Evolutionary conservation across 2,329 filamentous ascomycete genomes (phyloP).

Genomic region (Talaromyces sp.): DNA sequence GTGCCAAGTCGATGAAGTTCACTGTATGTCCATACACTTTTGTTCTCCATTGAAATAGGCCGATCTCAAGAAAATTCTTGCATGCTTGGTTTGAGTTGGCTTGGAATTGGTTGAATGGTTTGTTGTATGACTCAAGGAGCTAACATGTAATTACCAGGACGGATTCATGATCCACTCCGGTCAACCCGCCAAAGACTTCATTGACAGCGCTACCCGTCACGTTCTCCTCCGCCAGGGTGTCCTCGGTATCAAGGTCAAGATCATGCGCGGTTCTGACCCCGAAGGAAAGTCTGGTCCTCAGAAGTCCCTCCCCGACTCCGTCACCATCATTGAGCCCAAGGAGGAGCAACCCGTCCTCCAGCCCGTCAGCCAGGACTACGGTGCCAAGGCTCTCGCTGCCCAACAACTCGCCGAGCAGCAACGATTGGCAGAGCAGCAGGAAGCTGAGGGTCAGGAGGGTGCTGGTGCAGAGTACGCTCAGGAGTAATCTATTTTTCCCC

Average conservation of each 20-base stretch:
- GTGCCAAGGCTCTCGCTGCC: conserved; percentile 74
- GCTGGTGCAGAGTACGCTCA: conserved; percentile 41
- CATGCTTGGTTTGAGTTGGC: background rate
- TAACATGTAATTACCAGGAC: conserved; percentile 48
- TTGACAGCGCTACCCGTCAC: conserved; percentile 97
- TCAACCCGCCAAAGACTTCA: conserved; percentile 99
- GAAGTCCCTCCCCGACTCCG: conserved; percentile 95
- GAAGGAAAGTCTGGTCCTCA: conserved; percentile 97
- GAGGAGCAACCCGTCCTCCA: conserved; percentile 94
- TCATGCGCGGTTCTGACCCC: conserved; percentile 99
- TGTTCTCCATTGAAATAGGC: background rate
- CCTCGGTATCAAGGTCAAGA: conserved; percentile 99
- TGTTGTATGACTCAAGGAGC: background rate
- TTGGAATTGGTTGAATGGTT: background rate
- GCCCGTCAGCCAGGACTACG: conserved; percentile 97
- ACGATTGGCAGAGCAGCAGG: conserved; percentile 55
- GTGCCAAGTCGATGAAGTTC: conserved; percentile 99
- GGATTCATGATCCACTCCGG: conserved; percentile 99
- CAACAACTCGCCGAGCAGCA: conserved; percentile 52
- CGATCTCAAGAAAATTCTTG: background rate
- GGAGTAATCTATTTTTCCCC: conserved; percentile 36
- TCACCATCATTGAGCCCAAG: conserved; percentile 99
- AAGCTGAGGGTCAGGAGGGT: conserved; percentile 42
- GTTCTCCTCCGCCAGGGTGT: conserved; percentile 99
- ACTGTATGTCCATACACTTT: conserved; percentile 57